Base-by-base conservation (phyloP, 2,329 filamentous ascomycete genomes). In the Xylariaceae sp. region DNA sequence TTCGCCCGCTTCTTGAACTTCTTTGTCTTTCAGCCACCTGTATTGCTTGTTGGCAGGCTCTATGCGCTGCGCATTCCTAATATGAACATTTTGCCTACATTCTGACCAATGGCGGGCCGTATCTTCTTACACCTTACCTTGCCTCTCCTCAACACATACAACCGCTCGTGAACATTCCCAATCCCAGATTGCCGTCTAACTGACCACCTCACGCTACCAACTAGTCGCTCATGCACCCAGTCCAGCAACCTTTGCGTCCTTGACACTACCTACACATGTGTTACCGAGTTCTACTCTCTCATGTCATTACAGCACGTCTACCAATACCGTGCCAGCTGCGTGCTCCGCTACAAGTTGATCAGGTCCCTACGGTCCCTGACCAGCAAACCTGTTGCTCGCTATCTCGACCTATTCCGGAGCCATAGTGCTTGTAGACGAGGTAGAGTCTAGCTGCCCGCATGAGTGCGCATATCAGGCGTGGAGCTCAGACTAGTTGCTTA, bases 11-110 rank as follows among this genome's bases (percentile, higher is more conserved):
- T 39, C 36, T 30, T 15, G 11, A 39, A 35, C 42, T 31, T 31
- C 42, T 43, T 48, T 55, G 47, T 49, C 42, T 49, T 35, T 48
- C 46, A 58, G 47, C 35, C 44, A 49, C 51, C 5, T 14, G 22
- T 27, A 7, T 27, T 27, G 22, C 22, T 27, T 27, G 22, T 27
- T 27, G 22, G 22, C 22, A 27, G 22, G 33, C 44, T 17, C n/a
- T 47, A 22, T 19, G 53, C 42, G 44, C 35, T 48, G 15, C 30
- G 47, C 59, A 62, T 63, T 63, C 61, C 59, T 56, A 55, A 55
- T 52, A 48, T 35, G 55, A 50, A 22, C 43, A 38, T 48, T 49
- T 54, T 48, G 51, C 51, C 48, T 52, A 42, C 49, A 49, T 45
- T 27, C 50, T 17, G 43, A 44, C 59, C 59, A 63, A 63, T 60